These are phyloP conservation scores for Scedosporium minutisporum DNA, from an alignment of 2,329 filamentous ascomycete species.

Conservation along the genomic window DNA sequence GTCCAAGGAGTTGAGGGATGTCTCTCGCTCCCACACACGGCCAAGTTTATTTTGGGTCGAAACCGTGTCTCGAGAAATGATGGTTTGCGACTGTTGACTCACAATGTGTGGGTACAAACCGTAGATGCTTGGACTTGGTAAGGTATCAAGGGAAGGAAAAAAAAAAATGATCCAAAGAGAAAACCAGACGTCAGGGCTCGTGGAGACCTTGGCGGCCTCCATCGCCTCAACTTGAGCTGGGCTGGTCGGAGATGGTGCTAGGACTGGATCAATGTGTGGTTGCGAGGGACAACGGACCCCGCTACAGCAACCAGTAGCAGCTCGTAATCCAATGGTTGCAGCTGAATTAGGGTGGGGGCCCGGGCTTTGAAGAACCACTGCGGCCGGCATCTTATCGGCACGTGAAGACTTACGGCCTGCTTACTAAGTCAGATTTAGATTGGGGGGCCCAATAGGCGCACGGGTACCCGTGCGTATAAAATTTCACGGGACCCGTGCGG, in stretches of 20 bases:
- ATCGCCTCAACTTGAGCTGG: background rate
- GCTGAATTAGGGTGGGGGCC: background rate
- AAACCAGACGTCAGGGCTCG: too few relatives aligned
- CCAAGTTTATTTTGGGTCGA: background rate
- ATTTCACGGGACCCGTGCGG: too few relatives aligned
- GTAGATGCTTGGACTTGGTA: background rate
- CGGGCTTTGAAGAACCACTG: background rate
- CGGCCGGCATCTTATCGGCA: background rate
- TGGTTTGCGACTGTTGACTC: background rate
- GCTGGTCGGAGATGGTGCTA: background rate
- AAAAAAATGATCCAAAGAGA: background rate
- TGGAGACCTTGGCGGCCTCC: background rate
- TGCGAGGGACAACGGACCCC: conserved; percentile 8
- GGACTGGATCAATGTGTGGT: background rate
- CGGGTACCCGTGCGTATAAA: too few relatives aligned
- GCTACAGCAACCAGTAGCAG: conserved; percentile 1
- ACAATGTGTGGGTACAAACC: background rate
- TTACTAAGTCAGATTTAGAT: too few relatives aligned
- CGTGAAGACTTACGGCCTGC: background rate
- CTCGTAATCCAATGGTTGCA: background rate
- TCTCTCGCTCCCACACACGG: too few relatives aligned
- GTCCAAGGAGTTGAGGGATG: background rate
- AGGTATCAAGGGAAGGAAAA: background rate
- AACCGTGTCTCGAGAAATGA: background rate
- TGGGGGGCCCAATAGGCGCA: too few relatives aligned